Conservation (phyloP, 75 land plant genomes). For the Gnetum montanum region DNA sequence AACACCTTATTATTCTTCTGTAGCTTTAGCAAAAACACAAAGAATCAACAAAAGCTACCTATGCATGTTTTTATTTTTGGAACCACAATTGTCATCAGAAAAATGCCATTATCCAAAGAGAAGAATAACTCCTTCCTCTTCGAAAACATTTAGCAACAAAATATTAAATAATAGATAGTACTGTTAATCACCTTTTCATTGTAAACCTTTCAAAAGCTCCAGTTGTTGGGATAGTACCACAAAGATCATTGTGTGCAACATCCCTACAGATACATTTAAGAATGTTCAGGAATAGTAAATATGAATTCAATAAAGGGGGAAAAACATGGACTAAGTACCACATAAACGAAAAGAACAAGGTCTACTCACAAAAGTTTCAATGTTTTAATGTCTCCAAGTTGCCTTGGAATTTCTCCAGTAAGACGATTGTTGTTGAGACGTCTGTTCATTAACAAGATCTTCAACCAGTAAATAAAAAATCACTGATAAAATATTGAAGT, state of each 20-base stretch:
- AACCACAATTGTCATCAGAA: too few relatives aligned
- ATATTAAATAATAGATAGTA: too few relatives aligned
- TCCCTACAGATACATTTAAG: conserved; percentile 41
- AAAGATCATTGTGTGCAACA: conserved; percentile 77
- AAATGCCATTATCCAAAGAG: too few relatives aligned
- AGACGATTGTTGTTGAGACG: conserved; percentile 81
- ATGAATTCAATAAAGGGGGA: not conserved
- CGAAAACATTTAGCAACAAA: too few relatives aligned
- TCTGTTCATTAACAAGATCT: too few relatives aligned
- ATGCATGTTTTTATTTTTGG: too few relatives aligned
- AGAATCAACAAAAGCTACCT: too few relatives aligned
- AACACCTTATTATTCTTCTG: too few relatives aligned
- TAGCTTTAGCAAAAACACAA: too few relatives aligned
- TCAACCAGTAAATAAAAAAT: not conserved
- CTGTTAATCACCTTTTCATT: conserved; percentile 22
- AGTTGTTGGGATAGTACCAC: conserved; percentile 88
- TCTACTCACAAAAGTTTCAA: conserved; percentile 96
- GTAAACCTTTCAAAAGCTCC: conserved; percentile 85
- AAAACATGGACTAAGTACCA: not conserved
- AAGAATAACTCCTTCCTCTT: too few relatives aligned
- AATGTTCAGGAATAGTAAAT: not conserved
- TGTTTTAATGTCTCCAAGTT: conserved; percentile 37
- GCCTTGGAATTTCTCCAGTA: conserved; percentile 77
- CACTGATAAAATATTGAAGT: not conserved
- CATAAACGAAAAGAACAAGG: not conserved